Percentiles rank a stretch among this genome's conserved stretches.
Evolutionary conservation across 2,329 filamentous ascomycete genomes (phyloP).

Genomic region (Ophiognomonia clavigignenti-juglandacearum): DNA sequence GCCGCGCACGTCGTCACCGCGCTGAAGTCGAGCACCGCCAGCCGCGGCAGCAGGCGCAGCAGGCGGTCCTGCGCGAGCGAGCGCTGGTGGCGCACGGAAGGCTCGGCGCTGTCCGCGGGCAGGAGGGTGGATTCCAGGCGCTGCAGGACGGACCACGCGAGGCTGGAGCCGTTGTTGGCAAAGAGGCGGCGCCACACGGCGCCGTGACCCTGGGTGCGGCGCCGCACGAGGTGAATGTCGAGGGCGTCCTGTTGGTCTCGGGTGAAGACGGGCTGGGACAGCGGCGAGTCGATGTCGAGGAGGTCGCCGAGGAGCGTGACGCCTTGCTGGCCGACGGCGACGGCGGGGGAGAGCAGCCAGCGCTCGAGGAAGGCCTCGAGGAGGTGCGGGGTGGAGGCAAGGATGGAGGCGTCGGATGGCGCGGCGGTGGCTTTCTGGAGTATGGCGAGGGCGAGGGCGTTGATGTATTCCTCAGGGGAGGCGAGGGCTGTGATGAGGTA

Average conservation of each 20-base stretch:
- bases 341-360: conserved; percentile 50
- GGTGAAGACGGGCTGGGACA: conserved; percentile 24
- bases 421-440: conserved; percentile 48
- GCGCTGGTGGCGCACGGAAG: conserved; percentile 30
- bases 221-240: conserved; percentile 22
- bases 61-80: conserved; percentile 49
- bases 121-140: conserved; percentile 8
- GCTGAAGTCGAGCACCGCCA: conserved; percentile 41
- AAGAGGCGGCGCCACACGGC: conserved; percentile 51
- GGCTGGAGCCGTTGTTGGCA: conserved; percentile 33
- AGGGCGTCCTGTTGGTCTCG: conserved; percentile 15
- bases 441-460: conserved; percentile 52
- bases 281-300: conserved; percentile 50
- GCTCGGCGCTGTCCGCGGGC: conserved; percentile 22
- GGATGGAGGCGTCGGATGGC: conserved; percentile 43
- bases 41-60: conserved; percentile 45
- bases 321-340: conserved; percentile 52
- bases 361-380: conserved; percentile 42
- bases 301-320: conserved; percentile 46
- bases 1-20: conserved; percentile 30
- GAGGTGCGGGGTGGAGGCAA: conserved; percentile 45
- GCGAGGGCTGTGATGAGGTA: conserved; percentile 47
- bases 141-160: conserved; percentile 21
- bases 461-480: conserved; percentile 51
- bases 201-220: conserved; percentile 42